These are phyloP conservation scores for Pilaira anomala DNA, from an alignment of 192 early-diverging fungal species.

Conservation along the genomic window DNA sequence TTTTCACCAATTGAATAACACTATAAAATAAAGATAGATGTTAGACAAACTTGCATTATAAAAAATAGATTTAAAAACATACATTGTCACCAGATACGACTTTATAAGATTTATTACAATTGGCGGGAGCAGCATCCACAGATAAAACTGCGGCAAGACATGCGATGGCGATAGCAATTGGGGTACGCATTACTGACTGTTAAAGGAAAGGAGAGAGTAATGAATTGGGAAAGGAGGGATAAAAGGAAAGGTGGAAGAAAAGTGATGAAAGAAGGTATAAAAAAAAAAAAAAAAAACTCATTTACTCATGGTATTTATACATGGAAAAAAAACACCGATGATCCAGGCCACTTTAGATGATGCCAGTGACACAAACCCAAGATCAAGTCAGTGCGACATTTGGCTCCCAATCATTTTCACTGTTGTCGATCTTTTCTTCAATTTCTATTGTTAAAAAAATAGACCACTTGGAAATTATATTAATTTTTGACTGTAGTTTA, in stretches of 20 bases:
- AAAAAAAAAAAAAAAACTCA: no score
- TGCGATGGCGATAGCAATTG: conserved; percentile 10
- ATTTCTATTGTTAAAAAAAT: no score
- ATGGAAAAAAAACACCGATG: no score
- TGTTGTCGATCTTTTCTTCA: no score
- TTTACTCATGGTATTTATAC: no score
- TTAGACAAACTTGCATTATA: neutral
- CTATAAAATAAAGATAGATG: neutral
- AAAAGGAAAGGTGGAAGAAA: neutral
- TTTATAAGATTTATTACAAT: neutral
- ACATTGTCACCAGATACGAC: conserved; percentile 2
- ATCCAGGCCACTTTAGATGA: no score
- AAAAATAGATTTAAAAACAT: neutral
- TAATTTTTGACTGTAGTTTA: no score
- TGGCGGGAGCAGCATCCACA: neutral
- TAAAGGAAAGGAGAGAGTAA: neutral
- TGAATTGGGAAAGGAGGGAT: neutral
- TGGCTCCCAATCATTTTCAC: no score
- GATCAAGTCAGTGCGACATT: no score
- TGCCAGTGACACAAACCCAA: no score
- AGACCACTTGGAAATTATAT: no score
- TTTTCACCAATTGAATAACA: neutral
- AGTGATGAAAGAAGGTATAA: neutral
- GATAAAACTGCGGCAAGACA: neutral
- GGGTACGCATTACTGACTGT: neutral